These are phyloP conservation scores for Sporothrix variecibatus DNA, from an alignment of 2,329 filamentous ascomycete genomes.

Conservation along the genomic window DNA sequence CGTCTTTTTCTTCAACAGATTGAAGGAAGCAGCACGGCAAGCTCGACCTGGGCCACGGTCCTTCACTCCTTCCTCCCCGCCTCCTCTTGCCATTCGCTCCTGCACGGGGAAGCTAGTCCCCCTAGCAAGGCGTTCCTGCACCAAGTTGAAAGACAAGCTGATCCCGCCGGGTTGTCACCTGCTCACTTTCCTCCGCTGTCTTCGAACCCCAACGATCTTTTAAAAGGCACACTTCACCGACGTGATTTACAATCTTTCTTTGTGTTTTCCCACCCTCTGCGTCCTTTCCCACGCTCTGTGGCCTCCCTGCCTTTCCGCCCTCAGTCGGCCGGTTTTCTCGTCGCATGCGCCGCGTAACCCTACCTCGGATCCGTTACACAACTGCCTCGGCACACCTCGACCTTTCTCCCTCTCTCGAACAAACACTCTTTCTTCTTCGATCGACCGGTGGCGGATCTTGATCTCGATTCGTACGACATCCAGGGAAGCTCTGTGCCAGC, in stretches of 20 bases:
- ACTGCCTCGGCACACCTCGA: not conserved
- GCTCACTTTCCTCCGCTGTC: not conserved
- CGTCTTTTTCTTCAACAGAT: constrained; percentile 3
- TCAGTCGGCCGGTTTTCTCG: not conserved
- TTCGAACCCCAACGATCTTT: not conserved
- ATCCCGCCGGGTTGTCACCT: not conserved
- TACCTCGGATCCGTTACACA: not conserved
- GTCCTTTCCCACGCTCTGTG: not conserved
- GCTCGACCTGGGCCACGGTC: not conserved
- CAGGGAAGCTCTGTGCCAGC: not conserved
- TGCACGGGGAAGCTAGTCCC: not conserved
- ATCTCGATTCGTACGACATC: not conserved
- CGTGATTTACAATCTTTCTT: not conserved
- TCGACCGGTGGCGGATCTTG: not conserved
- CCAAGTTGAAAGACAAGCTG: not conserved
- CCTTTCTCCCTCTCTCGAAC: not conserved
- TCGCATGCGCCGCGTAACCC: not conserved
- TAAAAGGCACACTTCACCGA: not conserved
- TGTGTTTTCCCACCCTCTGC: not conserved
- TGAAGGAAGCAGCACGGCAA: constrained; percentile 14
- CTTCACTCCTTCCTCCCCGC: not conserved
- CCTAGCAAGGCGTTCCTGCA: not conserved
- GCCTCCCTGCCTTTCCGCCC: not conserved
- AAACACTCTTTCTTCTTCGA: not conserved
- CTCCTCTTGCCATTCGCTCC: not conserved